These are phyloP conservation scores for Acanthamoeba culbertsoni DNA, from an alignment of 208 protist species.

Conservation along the genomic window DNA sequence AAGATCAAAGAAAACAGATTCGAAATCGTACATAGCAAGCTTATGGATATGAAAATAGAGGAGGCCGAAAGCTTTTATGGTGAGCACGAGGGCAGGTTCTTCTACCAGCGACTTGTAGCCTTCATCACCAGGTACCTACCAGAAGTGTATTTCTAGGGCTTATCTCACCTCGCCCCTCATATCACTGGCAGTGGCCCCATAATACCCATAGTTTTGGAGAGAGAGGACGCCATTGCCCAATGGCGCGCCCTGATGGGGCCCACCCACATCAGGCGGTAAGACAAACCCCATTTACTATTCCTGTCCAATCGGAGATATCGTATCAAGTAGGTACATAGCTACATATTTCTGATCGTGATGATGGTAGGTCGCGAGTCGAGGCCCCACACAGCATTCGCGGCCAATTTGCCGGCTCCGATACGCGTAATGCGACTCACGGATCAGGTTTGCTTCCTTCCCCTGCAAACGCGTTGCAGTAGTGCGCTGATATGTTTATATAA, in stretches of 20 bases:
- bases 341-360: background rate
- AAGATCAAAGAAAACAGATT: background rate
- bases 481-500: background rate
- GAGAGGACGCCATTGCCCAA: background rate
- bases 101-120: constrained; percentile 45
- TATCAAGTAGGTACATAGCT: no score
- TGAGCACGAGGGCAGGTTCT: constrained; percentile 33
- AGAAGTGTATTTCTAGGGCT: background rate
- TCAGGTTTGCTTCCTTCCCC: background rate
- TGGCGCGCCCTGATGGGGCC: constrained; percentile 50
- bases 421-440: constrained; percentile 21
- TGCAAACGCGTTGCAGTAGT: background rate
- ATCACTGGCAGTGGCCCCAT: background rate
- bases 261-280: constrained; percentile 10
- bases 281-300: background rate
- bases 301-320: background rate
- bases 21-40: background rate
- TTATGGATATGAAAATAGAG: background rate
- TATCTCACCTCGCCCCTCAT: background rate
- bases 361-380: background rate
- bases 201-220: background rate
- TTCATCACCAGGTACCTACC: constrained; percentile 11
- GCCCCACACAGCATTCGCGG: constrained; percentile 21
- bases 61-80: constrained; percentile 31
- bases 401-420: background rate